These are phyloP conservation scores for Cyanophora paradoxa DNA, from an alignment of 78 protist species.

Conservation along the genomic window DNA sequence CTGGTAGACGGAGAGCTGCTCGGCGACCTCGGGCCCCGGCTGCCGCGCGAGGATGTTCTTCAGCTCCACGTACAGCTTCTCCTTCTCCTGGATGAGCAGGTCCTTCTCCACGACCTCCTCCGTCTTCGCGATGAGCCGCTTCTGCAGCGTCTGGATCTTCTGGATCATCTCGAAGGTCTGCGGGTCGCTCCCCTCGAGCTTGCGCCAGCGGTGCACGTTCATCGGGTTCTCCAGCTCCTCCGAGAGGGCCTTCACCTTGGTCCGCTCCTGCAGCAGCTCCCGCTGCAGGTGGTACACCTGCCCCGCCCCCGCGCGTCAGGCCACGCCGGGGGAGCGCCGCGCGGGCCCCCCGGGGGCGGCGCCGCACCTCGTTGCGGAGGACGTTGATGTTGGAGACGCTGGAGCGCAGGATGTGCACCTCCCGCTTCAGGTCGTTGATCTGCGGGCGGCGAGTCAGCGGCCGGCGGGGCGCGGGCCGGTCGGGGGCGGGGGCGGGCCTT, in stretches of 20 bases:
- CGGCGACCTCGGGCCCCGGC: constrained; percentile 77
- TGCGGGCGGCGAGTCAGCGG: not conserved
- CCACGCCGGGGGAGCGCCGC: too few species aligned
- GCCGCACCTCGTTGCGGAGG: constrained; percentile 45
- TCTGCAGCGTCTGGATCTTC: constrained; percentile 81
- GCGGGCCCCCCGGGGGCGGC: too few species aligned
- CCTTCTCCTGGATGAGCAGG: constrained; percentile 68
- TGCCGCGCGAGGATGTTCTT: constrained; percentile 71
- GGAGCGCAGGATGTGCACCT: constrained; percentile 12
- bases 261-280: constrained; percentile 72
- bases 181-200: constrained; percentile 71
- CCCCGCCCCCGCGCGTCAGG: too few species aligned
- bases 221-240: constrained; percentile 88
- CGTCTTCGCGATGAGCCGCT: constrained; percentile 74
- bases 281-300: constrained; percentile 58
- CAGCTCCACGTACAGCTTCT: constrained; percentile 69
- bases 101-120: constrained; percentile 80
- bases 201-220: constrained; percentile 84
- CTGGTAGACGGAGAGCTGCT: constrained; percentile 47
- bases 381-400: constrained; percentile 26
- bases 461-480: not conserved
- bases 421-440: constrained; percentile 43
- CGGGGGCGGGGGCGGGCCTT: not conserved
- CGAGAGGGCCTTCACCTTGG: constrained; percentile 59
- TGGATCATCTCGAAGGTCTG: constrained; percentile 58